These are phyloP conservation scores for Leccinum holopus DNA, from an alignment of 1,284 basidiomycete species.

Conservation along the genomic window DNA sequence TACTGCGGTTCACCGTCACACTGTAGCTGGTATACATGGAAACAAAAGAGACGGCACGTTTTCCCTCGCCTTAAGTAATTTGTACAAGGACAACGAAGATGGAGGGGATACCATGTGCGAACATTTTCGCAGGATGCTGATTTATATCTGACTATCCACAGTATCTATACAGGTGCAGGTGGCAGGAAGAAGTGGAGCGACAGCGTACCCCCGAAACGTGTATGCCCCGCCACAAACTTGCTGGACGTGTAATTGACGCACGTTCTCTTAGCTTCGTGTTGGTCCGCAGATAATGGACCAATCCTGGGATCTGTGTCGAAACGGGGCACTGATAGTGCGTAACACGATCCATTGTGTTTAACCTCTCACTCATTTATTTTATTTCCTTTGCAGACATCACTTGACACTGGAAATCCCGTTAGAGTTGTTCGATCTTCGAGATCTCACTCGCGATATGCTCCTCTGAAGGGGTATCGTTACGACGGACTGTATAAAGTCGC, in stretches of 20 bases:
- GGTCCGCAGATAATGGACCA: slow-evolving; percentile 29
- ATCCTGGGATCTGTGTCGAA: slow-evolving; percentile 19
- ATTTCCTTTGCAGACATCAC: slow-evolving; percentile 21
- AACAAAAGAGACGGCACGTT: slow-evolving; percentile 9
- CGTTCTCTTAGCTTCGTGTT: slow-evolving; percentile 13
- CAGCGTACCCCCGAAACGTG: slow-evolving; percentile 17
- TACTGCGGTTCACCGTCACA: slow-evolving; percentile 20
- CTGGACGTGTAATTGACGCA: not conserved
- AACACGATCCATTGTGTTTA: not conserved
- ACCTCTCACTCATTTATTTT: not conserved
- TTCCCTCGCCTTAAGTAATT: slow-evolving; percentile 24
- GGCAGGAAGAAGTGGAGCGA: slow-evolving; percentile 9
- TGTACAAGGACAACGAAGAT: slow-evolving; percentile 28
- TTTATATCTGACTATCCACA: slow-evolving; percentile 9
- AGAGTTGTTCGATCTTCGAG: slow-evolving; percentile 28
- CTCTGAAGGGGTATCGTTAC: slow-evolving; percentile 25
- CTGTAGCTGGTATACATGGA: slow-evolving; percentile 24
- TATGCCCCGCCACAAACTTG: slow-evolving; percentile 10
- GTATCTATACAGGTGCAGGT: slow-evolving; percentile 19
- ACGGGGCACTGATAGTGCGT: slow-evolving; percentile 23
- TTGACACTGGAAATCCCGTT: slow-evolving; percentile 17
- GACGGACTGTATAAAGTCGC: slow-evolving; percentile 26
- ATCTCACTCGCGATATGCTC: slow-evolving; percentile 25
- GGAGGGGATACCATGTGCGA: slow-evolving; percentile 30
- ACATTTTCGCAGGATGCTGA: not conserved